Percentiles rank a stretch among this genome's conserved stretches.
phyloP scores from a whole-genome alignment of 257 asterid genomes.

The Prunella vulgaris region DNA sequence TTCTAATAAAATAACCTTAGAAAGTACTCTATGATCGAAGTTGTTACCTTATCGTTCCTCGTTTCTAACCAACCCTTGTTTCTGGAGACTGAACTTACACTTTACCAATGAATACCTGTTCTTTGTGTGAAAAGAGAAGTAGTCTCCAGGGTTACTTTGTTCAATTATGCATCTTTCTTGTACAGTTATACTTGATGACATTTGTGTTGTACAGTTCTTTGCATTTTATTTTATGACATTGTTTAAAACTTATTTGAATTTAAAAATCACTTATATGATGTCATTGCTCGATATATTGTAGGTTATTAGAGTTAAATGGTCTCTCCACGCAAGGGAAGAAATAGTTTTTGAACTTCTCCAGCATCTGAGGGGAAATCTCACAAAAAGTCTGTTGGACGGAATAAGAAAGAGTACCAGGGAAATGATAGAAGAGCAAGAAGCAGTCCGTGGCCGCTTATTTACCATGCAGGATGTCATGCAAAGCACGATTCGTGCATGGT shows the following conservation, averaged over 20 bases:
- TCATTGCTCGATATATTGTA: constrained; percentile 18
- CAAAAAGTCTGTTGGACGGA: constrained; percentile 62
- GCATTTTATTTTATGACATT: neutral
- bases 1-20: neutral
- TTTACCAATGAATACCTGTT: neutral
- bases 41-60: neutral
- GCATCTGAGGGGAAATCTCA: constrained; percentile 72
- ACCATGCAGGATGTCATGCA: constrained; percentile 99
- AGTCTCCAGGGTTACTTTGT: neutral
- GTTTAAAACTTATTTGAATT: neutral
- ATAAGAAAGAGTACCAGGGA: constrained; percentile 76
- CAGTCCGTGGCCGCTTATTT: constrained; percentile 90
- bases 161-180: neutral
- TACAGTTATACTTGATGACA: neutral
- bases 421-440: constrained; percentile 99
- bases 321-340: constrained; percentile 98
- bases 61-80: neutral
- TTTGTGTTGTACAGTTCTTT: constrained; percentile 1
- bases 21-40: neutral
- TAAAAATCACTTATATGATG: neutral
- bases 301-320: constrained; percentile 97
- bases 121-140: neutral
- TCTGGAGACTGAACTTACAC: neutral
- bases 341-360: constrained; percentile 90
- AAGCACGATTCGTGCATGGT: constrained; percentile 91